Percentiles rank a stretch among this genome's conserved stretches.
Conservation (phyloP, 2,329 filamentous ascomycete genomes). For the Alternaria metachromatica region DNA sequence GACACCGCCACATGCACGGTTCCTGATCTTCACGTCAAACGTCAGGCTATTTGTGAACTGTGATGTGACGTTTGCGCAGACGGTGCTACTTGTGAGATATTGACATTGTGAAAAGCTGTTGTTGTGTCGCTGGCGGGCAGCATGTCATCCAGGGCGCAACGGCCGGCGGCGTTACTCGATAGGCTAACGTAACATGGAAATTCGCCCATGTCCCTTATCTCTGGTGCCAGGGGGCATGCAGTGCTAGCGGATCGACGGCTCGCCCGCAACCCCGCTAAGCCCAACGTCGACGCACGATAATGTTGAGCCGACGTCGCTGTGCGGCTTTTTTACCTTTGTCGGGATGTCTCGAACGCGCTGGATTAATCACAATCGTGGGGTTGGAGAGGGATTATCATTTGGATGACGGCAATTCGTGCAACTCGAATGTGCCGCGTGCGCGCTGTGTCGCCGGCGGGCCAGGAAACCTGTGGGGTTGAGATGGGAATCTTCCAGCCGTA, state of each 20-base stretch:
- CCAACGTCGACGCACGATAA: conserved; percentile 34
- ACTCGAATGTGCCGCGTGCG: conserved; percentile 6
- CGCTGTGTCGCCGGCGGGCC: conserved; percentile 9
- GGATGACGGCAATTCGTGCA: conserved; percentile 19
- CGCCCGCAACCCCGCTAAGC: conserved; percentile 28
- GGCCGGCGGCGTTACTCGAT: conserved; percentile 41
- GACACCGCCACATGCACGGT: conserved; percentile 33
- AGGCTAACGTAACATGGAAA: conserved; percentile 33
- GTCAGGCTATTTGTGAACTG: neutral
- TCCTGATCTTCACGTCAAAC: conserved; percentile 10
- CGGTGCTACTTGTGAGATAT: neutral
- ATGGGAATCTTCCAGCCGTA: conserved; percentile 18
- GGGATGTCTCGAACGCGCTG: conserved; percentile 10
- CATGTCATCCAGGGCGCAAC: conserved; percentile 17
- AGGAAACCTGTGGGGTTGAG: conserved; percentile 30
- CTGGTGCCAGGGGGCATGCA: conserved; percentile 21
- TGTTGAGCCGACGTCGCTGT: conserved; percentile 41
- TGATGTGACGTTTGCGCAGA: neutral
- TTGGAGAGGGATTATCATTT: conserved; percentile 21
- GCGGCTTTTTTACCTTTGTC: conserved; percentile 30
- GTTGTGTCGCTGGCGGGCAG: conserved; percentile 19
- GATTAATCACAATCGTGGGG: conserved; percentile 36
- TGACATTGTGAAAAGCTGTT: neutral
- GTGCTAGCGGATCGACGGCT: conserved; percentile 34
- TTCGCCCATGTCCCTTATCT: conserved; percentile 35